phyloP scores from a whole-genome alignment of 345 rosid genomes.

The Brassica incana region DNA sequence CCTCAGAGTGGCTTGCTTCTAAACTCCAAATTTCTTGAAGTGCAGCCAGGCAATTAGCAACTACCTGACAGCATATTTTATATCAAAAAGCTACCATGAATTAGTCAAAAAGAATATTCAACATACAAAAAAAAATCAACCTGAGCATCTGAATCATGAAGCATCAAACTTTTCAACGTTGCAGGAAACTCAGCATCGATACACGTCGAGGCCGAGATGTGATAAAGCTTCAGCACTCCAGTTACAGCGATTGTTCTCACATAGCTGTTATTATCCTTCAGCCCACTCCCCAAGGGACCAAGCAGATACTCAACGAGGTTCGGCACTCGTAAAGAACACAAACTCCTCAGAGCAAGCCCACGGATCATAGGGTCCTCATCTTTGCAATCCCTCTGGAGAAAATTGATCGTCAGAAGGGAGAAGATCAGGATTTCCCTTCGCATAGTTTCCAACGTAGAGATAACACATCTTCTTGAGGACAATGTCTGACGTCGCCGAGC shows the following conservation, averaged over 20 bases:
- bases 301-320: slow-evolving; percentile 97
- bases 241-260: slow-evolving; percentile 86
- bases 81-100: neutral
- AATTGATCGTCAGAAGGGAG: slow-evolving; percentile 85
- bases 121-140: slow-evolving; percentile 40
- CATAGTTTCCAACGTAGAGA: slow-evolving; percentile 95
- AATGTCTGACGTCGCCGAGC: slow-evolving; percentile 96
- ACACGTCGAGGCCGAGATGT: slow-evolving; percentile 79
- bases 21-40: slow-evolving; percentile 95
- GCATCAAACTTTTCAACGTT: slow-evolving; percentile 81
- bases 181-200: slow-evolving; percentile 85
- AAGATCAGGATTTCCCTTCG: slow-evolving; percentile 93
- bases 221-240: slow-evolving; percentile 91
- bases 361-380: slow-evolving; percentile 97
- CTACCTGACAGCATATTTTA: slow-evolving; percentile 55
- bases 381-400: slow-evolving; percentile 95
- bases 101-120: slow-evolving; percentile 21
- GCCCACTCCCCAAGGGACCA: slow-evolving; percentile 83
- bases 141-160: slow-evolving; percentile 83
- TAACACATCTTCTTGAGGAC: slow-evolving; percentile 99
- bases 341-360: slow-evolving; percentile 89
- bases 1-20: slow-evolving; percentile 85
- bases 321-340: slow-evolving; percentile 82
- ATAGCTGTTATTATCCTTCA: slow-evolving; percentile 81
- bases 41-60: slow-evolving; percentile 84